phyloP scores from a whole-genome alignment of 164 flowering plant genomes.

The Cinnamomum micranthum region DNA sequence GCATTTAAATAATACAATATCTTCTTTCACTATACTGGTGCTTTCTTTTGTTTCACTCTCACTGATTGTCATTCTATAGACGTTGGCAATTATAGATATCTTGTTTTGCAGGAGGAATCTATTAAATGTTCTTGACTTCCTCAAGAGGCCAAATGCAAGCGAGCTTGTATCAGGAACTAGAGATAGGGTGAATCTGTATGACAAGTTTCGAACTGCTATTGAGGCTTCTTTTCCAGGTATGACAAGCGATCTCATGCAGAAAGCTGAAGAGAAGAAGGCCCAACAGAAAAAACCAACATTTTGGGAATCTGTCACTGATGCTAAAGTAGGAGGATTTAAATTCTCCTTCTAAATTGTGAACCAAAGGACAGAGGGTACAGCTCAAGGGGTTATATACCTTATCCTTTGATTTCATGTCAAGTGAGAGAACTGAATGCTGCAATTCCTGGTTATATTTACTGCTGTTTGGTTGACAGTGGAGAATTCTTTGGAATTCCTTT shows the following conservation, averaged over 20 bases:
- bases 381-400: neutral
- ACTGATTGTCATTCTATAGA: neutral
- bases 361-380: neutral
- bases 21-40: neutral
- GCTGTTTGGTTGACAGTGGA: neutral
- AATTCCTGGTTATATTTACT: too few species aligned
- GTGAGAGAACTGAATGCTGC: neutral
- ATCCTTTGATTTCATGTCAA: neutral
- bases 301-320: conserved; percentile 89
- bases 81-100: neutral
- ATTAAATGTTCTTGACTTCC: conserved; percentile 86
- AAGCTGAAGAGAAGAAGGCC: conserved; percentile 60
- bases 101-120: conserved; percentile 71
- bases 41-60: neutral
- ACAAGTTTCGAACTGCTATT: conserved; percentile 72
- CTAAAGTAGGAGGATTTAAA: conserved; percentile 79
- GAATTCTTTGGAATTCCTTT: neutral
- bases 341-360: conserved; percentile 51
- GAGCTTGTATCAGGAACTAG: conserved; percentile 91
- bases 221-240: conserved; percentile 71
- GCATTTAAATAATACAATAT: neutral
- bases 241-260: conserved; percentile 41
- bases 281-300: conserved; percentile 56
- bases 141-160: conserved; percentile 81
- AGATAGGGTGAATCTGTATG: conserved; percentile 77